Base-by-base conservation (phyloP, 139 green algal genomes). In the Closterium sp. region DNA sequence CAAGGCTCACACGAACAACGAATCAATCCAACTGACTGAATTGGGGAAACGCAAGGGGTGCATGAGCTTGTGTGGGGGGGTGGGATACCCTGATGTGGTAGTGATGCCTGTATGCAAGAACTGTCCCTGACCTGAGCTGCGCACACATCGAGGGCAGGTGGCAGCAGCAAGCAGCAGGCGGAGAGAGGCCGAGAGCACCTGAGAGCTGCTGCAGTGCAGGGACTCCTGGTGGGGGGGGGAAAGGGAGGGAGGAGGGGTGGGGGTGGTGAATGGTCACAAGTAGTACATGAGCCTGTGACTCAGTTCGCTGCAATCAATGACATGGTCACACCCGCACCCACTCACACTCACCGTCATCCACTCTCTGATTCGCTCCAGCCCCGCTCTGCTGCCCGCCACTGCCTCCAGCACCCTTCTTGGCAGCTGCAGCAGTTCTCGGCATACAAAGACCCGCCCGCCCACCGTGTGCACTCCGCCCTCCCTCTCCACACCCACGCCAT, bases 261-360 rank as follows among this genome's bases (percentile, higher is more conserved):
- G 43, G 21, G 38, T 8, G 38, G 38, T 69, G 43, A 69, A 2
- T 69, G 43, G 9, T 16, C 0, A 69, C 43, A 69, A 5, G 10
- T 69, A 16, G 23, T 69, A 12, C 43, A 69, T 0, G 43, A 16
- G 23, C 0, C 43, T 12, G 23, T 28, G 43, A 28, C 23, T 12
- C 8, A 69, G 10, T 12, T 16, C 12, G 0, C 23, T 25, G 9
- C 23, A 2, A 25, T 12, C 8, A 5, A 25, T 28, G 43, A 69
- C 43, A 28, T 28, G 43, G 12, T 28, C 43, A 69, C 43, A 25
- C 43, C 23, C 43, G 23, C 12, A 66, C 38, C 38, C 3, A 1
- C 43, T 0, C 43, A 69, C 43, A 69, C 90, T 43, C 84, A 90
- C 90, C 32, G 33, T 19, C 19, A 92, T 92, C 90, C 90, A 92